Conservation (phyloP, 2,329 filamentous ascomycete genomes). For the Colletotrichum spaethianum region DNA sequence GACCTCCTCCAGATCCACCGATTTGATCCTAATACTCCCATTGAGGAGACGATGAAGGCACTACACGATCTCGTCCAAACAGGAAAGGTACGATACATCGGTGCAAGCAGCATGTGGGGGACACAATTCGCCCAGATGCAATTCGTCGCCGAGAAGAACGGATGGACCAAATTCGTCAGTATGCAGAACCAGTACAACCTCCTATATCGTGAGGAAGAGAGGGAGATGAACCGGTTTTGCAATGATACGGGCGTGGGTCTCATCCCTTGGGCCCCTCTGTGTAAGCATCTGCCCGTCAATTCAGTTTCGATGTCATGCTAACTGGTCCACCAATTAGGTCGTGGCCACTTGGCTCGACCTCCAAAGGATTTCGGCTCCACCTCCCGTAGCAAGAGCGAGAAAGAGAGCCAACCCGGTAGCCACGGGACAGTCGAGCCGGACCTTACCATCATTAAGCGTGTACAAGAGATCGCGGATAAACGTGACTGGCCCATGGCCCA, state of each 20-base stretch:
- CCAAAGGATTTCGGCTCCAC: conserved; percentile 44
- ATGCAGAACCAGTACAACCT: conserved; percentile 72
- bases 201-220: conserved; percentile 71
- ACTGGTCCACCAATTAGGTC: conserved; percentile 24
- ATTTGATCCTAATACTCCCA: conserved; percentile 64
- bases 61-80: conserved; percentile 71
- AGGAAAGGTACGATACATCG: conserved; percentile 71
- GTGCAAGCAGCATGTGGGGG: conserved; percentile 63
- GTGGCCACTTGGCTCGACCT: conserved; percentile 49
- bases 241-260: conserved; percentile 58
- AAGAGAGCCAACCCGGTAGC: conserved; percentile 47
- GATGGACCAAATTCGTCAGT: conserved; percentile 69
- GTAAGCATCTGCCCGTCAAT: not conserved
- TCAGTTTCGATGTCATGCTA: not conserved
- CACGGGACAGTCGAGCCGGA: conserved; percentile 53
- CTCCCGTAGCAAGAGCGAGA: conserved; percentile 49
- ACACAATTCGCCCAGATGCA: conserved; percentile 66
- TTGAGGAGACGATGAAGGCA: conserved; percentile 74
- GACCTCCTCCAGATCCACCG: conserved; percentile 74
- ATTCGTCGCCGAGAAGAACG: conserved; percentile 64
- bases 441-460: conserved; percentile 50
- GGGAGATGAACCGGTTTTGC: conserved; percentile 59
- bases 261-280: conserved; percentile 50
- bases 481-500: conserved; percentile 73
- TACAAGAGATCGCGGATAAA: conserved; percentile 71